Evolutionary conservation across 2,329 filamentous ascomycete genomes (phyloP).

Genomic region (Tolypocladium tropicale): DNA sequence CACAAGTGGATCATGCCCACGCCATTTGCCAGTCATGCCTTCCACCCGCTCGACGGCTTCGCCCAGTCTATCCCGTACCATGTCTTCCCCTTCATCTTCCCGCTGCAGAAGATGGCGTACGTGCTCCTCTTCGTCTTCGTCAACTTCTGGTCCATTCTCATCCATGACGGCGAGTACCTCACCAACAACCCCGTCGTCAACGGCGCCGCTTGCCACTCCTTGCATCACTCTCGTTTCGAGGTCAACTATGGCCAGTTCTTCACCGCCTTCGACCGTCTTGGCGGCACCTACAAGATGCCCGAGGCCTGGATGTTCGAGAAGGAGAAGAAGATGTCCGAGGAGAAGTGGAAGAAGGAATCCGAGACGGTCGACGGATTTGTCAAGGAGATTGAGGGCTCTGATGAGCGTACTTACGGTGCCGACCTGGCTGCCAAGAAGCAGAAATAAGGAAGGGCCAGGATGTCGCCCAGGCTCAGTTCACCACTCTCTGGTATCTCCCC

Average conservation of each 20-base stretch:
- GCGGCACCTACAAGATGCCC: constrained; percentile 77
- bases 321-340: constrained; percentile 74
- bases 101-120: constrained; percentile 83
- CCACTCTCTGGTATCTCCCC: background rate
- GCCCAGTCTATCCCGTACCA: constrained; percentile 86
- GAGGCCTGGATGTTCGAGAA: constrained; percentile 77
- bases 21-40: constrained; percentile 84
- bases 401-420: constrained; percentile 36
- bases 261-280: constrained; percentile 81
- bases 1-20: constrained; percentile 99
- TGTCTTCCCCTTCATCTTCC: constrained; percentile 85
- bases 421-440: constrained; percentile 25
- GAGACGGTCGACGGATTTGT: constrained; percentile 68
- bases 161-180: constrained; percentile 91
- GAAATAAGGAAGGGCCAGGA: background rate
- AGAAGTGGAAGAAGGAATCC: constrained; percentile 69
- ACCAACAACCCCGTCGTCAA: constrained; percentile 88
- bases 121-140: constrained; percentile 81
- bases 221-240: constrained; percentile 53
- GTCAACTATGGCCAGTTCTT: constrained; percentile 91
- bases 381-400: constrained; percentile 55
- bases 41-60: constrained; percentile 90
- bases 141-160: constrained; percentile 95
- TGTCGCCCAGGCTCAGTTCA: background rate
- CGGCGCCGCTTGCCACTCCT: constrained; percentile 77